Evolutionary conservation across 148 eudicot species (phyloP), one percentile per base, ranked within the genome.

Genomic region (Polygonum aviculare): DNA sequence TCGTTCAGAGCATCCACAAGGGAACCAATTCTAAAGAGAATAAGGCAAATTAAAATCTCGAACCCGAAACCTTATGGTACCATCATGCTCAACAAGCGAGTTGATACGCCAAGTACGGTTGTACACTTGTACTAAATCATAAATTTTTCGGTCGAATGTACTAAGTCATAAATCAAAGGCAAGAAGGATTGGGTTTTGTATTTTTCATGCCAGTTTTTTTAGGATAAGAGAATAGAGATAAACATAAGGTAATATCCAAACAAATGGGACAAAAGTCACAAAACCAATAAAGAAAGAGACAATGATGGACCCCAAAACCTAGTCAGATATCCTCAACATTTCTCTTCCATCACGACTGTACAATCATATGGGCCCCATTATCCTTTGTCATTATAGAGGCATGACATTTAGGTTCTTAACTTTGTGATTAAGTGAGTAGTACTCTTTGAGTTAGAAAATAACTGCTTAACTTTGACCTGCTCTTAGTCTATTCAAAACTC

Each of bases 241-340:
- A 67, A 67, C 44, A 36, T 3, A 63, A 63, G 69, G 18, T 63
- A 63, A 40, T 18, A 63, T 63, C 39, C 69, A 63, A 38, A 54
- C 31, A 63, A 67, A 45, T 36, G 19, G 72, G 44, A 36, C 45
- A 36, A 35, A 26, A 31, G 19, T 44, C 21, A 36, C 45, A 36
- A 35, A 26, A 31, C 40, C 45, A 67, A 67, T 67, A 67, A 67
- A 35, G 72, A 36, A 67, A 21, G 44, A 67, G 72, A 67, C 44
- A 67, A 67, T 67, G 72, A 67, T 67, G 72, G 72, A 45, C 38
- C 72, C 72, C 72, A 67, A 36, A 36, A 5, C 72, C 44, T 67
- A 35, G 72, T 67, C 72, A 36, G 45, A 67, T 45, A 67, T 67
- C 69, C 69, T 31, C 39, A 62, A 62, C 69, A 31, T 9, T 62